A percentile compares a stretch with the other conserved stretches of the same genome.
Evolutionary conservation across 345 rosid species (phyloP).

Genomic region (Pistacia integerrima): DNA sequence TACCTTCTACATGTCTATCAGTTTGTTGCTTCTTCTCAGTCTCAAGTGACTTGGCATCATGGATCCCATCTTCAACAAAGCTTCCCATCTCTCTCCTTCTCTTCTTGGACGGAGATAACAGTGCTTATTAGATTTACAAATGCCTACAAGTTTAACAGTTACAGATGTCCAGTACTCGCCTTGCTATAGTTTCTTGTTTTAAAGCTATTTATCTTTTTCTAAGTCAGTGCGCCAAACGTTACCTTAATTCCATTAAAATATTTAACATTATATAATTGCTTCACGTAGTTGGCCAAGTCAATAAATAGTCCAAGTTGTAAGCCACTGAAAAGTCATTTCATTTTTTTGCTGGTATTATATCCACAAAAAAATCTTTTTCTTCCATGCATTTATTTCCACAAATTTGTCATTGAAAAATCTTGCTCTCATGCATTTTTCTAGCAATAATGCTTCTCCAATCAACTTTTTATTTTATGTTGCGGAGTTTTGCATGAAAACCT

Average conservation of each 20-base stretch:
- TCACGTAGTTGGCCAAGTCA: too few species aligned
- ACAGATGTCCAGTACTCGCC: background rate
- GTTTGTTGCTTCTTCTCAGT: background rate
- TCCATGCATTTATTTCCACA: too few species aligned
- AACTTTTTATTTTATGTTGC: too few species aligned
- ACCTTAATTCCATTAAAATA: too few species aligned
- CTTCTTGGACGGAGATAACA: background rate
- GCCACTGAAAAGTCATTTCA: too few species aligned
- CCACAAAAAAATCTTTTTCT: too few species aligned
- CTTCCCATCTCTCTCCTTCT: constrained; percentile 13
- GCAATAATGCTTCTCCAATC: background rate
- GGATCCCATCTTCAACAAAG: constrained; percentile 7
- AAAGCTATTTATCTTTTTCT: background rate
- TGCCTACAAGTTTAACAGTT: background rate
- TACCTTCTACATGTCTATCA: constrained; percentile 2
- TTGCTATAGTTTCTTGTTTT: background rate
- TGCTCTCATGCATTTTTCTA: background rate
- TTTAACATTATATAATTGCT: too few species aligned
- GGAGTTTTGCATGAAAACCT: constrained; percentile 17
- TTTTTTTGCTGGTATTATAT: too few species aligned
- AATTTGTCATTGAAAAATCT: too few species aligned
- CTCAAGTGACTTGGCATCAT: background rate
- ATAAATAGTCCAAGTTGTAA: too few species aligned
- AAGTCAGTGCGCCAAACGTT: background rate
- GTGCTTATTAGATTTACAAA: background rate